phyloP scores from a whole-genome alignment of 1,284 basidiomycete genomes.

The Papiliotrema laurentii region DNA sequence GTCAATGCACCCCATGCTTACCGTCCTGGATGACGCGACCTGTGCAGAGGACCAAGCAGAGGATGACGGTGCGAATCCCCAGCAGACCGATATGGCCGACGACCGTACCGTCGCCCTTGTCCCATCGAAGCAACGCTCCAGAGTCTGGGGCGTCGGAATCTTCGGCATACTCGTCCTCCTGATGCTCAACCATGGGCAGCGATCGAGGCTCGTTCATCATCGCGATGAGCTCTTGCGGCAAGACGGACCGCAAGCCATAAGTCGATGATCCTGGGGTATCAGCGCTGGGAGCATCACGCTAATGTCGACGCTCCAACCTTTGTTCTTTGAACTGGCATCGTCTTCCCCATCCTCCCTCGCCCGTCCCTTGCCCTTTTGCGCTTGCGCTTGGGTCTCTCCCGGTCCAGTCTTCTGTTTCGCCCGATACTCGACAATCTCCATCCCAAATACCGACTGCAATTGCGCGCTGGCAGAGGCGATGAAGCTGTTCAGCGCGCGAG shows the following conservation, averaged over 20 bases:
- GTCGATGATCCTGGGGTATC: constrained; percentile 19
- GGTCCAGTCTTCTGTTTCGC: constrained; percentile 14
- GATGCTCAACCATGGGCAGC: constrained; percentile 15
- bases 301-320: constrained; percentile 10
- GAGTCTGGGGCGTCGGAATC: constrained; percentile 24
- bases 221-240: constrained; percentile 24
- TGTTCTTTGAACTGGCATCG: constrained; percentile 13
- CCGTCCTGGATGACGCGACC: constrained; percentile 37
- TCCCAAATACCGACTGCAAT: constrained; percentile 33
- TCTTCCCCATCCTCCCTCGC: constrained; percentile 19
- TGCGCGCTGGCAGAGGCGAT: constrained; percentile 28
- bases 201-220: constrained; percentile 26
- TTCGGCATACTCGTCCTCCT: constrained; percentile 7
- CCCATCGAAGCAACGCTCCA: constrained; percentile 42
- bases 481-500: constrained; percentile 24
- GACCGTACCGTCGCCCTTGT: constrained; percentile 38
- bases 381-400: constrained; percentile 8
- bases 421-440: constrained; percentile 44
- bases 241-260: constrained; percentile 39
- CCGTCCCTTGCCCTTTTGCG: constrained; percentile 25
- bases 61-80: constrained; percentile 43
- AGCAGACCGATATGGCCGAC: constrained; percentile 33
- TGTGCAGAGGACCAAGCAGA: constrained; percentile 37
- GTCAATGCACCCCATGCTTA: constrained; percentile 9
- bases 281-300: neutral